phyloP scores from a whole-genome alignment of 768 basidiomycete genomes.

The Trametes cinnabarina region DNA sequence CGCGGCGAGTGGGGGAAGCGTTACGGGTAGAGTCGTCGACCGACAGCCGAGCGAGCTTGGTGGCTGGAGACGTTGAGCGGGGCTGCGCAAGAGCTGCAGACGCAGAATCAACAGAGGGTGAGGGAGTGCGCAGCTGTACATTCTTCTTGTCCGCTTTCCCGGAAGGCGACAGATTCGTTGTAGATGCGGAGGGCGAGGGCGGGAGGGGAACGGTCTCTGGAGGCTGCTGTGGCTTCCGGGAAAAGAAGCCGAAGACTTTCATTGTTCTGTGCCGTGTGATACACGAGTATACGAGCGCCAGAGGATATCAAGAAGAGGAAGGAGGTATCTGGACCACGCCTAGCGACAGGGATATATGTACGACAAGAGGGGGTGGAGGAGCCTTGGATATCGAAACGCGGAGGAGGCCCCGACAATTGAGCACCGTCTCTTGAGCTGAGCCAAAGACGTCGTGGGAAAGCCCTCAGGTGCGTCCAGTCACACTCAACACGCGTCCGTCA shows the following conservation, averaged over 20 bases:
- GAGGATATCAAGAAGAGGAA: neutral
- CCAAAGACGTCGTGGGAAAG: conserved; percentile 8
- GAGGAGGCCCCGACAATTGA: neutral
- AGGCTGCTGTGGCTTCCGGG: conserved; percentile 14
- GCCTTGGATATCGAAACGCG: neutral
- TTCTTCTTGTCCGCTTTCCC: conserved; percentile 13
- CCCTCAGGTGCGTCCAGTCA: conserved; percentile 3
- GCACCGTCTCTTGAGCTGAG: neutral
- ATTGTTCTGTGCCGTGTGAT: neutral
- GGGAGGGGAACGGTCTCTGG: conserved; percentile 17
- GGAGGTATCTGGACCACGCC: neutral
- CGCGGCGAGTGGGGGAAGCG: conserved; percentile 32
- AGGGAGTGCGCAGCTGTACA: conserved; percentile 51
- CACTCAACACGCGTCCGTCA: conserved; percentile 10
- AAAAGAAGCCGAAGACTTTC: conserved; percentile 33
- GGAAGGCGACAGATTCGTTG: conserved; percentile 8
- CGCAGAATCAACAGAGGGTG: conserved; percentile 45
- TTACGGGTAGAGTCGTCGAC: conserved; percentile 33
- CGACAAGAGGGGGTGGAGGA: neutral
- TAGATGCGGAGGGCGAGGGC: conserved; percentile 19
- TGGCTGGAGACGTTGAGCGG: conserved; percentile 28
- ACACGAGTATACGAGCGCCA: neutral
- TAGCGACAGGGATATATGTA: neutral
- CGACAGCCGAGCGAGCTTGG: conserved; percentile 24
- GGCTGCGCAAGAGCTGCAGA: conserved; percentile 19